Evolutionary conservation across 306 rosid species (phyloP), one percentile per base, ranked within the genome.

Genomic region (Prunus armeniaca): DNA sequence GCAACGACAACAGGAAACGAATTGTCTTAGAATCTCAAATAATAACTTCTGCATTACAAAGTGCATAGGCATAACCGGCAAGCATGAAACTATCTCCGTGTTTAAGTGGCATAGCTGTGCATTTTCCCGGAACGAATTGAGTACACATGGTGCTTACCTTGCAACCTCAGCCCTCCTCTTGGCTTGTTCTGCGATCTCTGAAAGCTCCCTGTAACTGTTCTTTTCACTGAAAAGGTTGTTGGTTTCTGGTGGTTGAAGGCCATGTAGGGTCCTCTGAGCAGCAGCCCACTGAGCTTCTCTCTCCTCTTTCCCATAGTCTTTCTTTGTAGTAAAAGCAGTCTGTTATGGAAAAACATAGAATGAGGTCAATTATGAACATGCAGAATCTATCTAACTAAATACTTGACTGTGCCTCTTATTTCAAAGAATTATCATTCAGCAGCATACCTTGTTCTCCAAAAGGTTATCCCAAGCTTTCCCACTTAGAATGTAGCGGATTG

Each of bases 201-300:
- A 96, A 79, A 96, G 96, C 78, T 96, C 99, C 83, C 99, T 81
- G 56, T 85, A 91, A 74, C 88, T 84, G 61, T 41, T 87, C 82
- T 81, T 92, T 65, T 96, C 99, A 54, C 81, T 80, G 89, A 89
- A 85, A 77, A 87, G 34, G 84, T 70, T 91, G 87, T 50, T 62
- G 62, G 88, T 58, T 83, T 92, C 98, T 0, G 99, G 96, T 77
- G 97, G 93, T 79, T 92, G 99, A 83, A 96, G 99, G 73, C 99
- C 99, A 60, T 96, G 99, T 15, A 96, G 90, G 24, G 99, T 96
- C 79, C 99, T 88, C 81, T 96, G 99, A 32, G 99, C 93, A 45
- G 99, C 72, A 27, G 99, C 99, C 99, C 99, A 96, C 25, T 96
- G 99, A 49, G 99, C 99, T 83, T 96, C 98, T 70, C 99, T 91